Evolutionary conservation across 2,329 filamentous ascomycete species (phyloP).

Genomic region (Aureobasidium sp.): DNA sequence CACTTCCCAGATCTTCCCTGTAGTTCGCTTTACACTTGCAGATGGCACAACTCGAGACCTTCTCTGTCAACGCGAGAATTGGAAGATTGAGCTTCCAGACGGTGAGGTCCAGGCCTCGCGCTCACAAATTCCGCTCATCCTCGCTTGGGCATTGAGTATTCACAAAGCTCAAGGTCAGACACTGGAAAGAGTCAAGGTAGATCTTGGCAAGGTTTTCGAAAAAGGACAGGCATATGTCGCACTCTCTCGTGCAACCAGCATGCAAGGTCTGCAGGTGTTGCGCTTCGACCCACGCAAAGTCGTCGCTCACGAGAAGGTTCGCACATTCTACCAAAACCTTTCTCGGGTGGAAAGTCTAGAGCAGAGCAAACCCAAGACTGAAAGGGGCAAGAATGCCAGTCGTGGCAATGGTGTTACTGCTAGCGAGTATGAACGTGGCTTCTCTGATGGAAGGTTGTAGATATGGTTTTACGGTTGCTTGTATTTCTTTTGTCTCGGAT

Average conservation of each 20-base stretch:
- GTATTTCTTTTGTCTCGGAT: constrained; percentile 7
- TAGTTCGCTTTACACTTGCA: constrained; percentile 73
- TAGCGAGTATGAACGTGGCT: constrained; percentile 22
- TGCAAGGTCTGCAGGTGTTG: constrained; percentile 78
- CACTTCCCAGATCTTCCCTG: constrained; percentile 57
- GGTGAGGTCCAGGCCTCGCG: constrained; percentile 89
- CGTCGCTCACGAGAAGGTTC: constrained; percentile 83
- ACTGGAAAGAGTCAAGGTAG: constrained; percentile 85
- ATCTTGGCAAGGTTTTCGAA: constrained; percentile 86
- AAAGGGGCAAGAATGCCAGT: constrained; percentile 21
- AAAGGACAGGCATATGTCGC: constrained; percentile 98
- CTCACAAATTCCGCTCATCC: constrained; percentile 66
- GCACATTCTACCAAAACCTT: constrained; percentile 75
- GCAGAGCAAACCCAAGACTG: constrained; percentile 22
- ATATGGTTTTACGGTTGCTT: neutral
- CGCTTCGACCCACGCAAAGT: constrained; percentile 86
- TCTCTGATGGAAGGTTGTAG: constrained; percentile 3
- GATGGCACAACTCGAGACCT: constrained; percentile 70
- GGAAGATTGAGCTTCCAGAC: constrained; percentile 96
- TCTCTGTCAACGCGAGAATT: constrained; percentile 77
- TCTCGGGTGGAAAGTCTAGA: constrained; percentile 54
- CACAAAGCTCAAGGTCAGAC: constrained; percentile 98
- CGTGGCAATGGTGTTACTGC: constrained; percentile 21
- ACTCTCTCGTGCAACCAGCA: constrained; percentile 81
- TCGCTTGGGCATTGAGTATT: constrained; percentile 95